phyloP scores from a whole-genome alignment of 106 monocot species.

The Vanilla planifolia region DNA sequence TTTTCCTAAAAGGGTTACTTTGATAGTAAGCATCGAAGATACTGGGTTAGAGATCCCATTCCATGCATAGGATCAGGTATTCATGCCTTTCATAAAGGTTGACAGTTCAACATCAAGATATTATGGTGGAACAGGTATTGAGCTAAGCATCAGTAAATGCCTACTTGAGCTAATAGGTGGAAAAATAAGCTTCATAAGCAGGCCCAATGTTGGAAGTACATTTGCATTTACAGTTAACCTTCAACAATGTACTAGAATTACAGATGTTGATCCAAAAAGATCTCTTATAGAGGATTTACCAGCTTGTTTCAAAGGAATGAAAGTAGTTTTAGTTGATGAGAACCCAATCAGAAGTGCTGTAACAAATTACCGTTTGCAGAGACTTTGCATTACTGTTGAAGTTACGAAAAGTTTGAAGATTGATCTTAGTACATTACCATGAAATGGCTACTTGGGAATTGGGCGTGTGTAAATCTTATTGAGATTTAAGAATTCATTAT shows the following conservation, averaged over 20 bases:
- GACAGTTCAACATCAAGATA: conserved; percentile 95
- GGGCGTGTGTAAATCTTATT: too few relatives aligned
- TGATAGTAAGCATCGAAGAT: conserved; percentile 83
- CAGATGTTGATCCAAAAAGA: conserved; percentile 29
- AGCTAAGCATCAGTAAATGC: conserved; percentile 93
- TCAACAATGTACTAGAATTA: conserved; percentile 20
- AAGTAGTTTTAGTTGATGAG: conserved; percentile 57
- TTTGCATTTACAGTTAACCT: conserved; percentile 82
- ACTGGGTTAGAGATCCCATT: conserved; percentile 90
- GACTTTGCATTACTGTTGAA: conserved; percentile 71
- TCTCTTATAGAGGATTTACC: conserved; percentile 45
- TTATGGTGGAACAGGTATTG: conserved; percentile 98
- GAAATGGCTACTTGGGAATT: conserved; percentile 39
- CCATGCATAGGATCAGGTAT: conserved; percentile 79
- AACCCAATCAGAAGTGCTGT: conserved; percentile 72
- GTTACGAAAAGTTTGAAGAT: conserved; percentile 25
- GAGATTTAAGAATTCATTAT: too few relatives aligned
- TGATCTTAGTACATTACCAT: conserved; percentile 26
- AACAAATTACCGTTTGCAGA: conserved; percentile 74
- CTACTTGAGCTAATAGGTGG: conserved; percentile 93
- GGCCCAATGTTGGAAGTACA: conserved; percentile 81
- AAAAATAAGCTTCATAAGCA: conserved; percentile 68
- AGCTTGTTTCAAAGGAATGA: conserved; percentile 55
- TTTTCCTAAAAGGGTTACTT: conserved; percentile 34
- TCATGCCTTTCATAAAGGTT: conserved; percentile 96